Evolutionary conservation across 2,329 filamentous ascomycete genomes (phyloP).

Genomic region (Botryotinia narcissicola): DNA sequence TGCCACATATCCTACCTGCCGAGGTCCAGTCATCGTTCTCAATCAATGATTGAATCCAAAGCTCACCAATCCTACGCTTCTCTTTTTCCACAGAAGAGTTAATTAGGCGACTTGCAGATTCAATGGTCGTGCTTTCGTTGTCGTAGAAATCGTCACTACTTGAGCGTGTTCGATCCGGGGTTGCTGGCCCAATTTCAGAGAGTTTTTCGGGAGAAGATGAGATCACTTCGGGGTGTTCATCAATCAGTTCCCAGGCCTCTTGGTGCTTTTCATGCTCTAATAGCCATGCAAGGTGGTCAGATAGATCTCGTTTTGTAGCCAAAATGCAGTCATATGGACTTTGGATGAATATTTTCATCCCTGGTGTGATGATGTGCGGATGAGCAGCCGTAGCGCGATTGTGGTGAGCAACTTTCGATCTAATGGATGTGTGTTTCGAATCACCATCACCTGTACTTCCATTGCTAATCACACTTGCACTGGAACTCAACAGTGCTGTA

Average conservation of each 20-base stretch:
- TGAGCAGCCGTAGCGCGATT: slow-evolving; percentile 40
- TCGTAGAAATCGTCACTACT: slow-evolving; percentile 68
- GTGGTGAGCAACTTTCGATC: slow-evolving; percentile 41
- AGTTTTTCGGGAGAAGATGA: slow-evolving; percentile 43
- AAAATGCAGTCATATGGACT: slow-evolving; percentile 97
- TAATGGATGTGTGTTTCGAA: slow-evolving; percentile 46
- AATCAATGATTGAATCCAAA: slow-evolving; percentile 88
- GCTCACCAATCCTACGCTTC: slow-evolving; percentile 84
- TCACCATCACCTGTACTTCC: slow-evolving; percentile 58
- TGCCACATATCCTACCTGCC: slow-evolving; percentile 78
- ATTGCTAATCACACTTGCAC: slow-evolving; percentile 68
- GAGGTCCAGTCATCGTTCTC: slow-evolving; percentile 69
- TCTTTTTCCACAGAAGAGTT: slow-evolving; percentile 76
- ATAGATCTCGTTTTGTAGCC: slow-evolving; percentile 79
- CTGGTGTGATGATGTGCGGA: slow-evolving; percentile 44
- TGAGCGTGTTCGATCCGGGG: slow-evolving; percentile 40
- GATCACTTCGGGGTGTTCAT: slow-evolving; percentile 79
- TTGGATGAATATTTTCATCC: slow-evolving; percentile 86
- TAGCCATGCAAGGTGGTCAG: slow-evolving; percentile 84
- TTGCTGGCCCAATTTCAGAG: slow-evolving; percentile 43
- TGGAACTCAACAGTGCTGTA: slow-evolving; percentile 80
- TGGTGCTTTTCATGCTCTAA: slow-evolving; percentile 77
- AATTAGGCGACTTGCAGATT: slow-evolving; percentile 55
- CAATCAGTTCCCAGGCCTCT: slow-evolving; percentile 83
- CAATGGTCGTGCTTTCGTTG: slow-evolving; percentile 62